Base-by-base conservation (phyloP, 345 rosid genomes). In the Salix suchowensis region DNA sequence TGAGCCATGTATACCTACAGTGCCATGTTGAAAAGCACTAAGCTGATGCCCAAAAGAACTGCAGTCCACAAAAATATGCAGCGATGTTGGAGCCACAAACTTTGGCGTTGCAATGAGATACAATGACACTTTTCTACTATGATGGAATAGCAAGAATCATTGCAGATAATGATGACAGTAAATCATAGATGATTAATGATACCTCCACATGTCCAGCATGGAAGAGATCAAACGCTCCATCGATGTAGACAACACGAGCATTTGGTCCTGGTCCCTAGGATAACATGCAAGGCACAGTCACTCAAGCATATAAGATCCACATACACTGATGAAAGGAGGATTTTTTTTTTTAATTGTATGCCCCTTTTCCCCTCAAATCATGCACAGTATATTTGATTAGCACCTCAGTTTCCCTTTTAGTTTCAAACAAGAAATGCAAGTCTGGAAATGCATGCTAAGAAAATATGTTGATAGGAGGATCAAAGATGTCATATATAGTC, bases 131-230 rank as follows among this genome's bases (percentile, higher is more conserved):
- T 24, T 37, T 52, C 30, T n/a, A 67, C 13, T 42, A 21, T 73
- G 24, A 64, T 23, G 58, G 42, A 73, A 62, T 24, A 10, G 28
- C 64, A 58, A 58, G 64, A 58, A 36, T 32, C 69, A 66, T 66
- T 66, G 69, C 39, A 65, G 24, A n/a, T 13, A 82, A 61, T 9
- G 62, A 48, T n/a, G 67, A 68, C 58, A 76, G 52, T 65, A 65
- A 69, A 30, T 68, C 44, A 30, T 28, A 65, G 32, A 34, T 8
- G 30, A 39, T 36, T 39, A 34, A 50, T 48, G 39, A 69, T 89
- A 94, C 98, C 98, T 94, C 97, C 5, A 92, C 98, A 83, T 94
- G 98, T 77, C 98, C 98, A 44, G 98, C 98, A 84, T 94, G 98
- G 77, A 94, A 94, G 78, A 94, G 95, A 91, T 94, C 98, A 82